Evolutionary conservation across 257 asterid genomes (phyloP).

Genomic region (Ocimum tenuiflorum): DNA sequence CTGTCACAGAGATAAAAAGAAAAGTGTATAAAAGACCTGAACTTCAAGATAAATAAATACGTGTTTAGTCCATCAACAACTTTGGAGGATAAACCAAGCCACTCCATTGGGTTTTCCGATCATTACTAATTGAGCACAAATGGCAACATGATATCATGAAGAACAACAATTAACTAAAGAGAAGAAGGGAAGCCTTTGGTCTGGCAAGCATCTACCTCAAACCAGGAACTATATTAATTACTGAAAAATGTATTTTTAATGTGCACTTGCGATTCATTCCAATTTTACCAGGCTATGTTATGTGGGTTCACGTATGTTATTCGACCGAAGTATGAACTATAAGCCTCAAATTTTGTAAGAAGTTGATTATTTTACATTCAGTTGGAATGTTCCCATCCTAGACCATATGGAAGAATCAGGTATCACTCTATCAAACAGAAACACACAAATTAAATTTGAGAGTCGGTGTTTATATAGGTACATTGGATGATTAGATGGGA

Average conservation of each 20-base stretch:
- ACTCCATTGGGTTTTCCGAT: conserved; percentile 36
- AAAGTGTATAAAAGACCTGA: neutral
- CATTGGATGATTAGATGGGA: neutral
- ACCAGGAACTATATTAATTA: neutral
- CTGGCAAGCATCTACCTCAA: neutral
- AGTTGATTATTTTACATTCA: neutral
- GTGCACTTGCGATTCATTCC: neutral
- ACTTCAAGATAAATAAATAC: neutral
- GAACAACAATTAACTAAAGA: neutral
- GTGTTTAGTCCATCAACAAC: neutral
- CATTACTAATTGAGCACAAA: neutral
- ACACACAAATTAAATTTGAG: neutral
- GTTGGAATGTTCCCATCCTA: neutral
- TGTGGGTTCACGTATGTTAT: neutral
- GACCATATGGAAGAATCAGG: neutral
- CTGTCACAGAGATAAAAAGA: conserved; percentile 42
- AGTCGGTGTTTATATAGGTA: neutral
- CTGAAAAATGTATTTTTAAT: neutral
- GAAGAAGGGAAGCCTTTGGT: neutral
- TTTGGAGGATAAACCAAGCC: neutral
- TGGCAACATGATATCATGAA: neutral
- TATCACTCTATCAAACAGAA: neutral
- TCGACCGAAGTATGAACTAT: neutral
- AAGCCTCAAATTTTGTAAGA: neutral
- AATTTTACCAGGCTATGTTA: neutral